These are phyloP conservation scores for Thuidium tamariscinum DNA, from an alignment of 225 moss, liverwort and hornwort genomes.

Conservation along the genomic window DNA sequence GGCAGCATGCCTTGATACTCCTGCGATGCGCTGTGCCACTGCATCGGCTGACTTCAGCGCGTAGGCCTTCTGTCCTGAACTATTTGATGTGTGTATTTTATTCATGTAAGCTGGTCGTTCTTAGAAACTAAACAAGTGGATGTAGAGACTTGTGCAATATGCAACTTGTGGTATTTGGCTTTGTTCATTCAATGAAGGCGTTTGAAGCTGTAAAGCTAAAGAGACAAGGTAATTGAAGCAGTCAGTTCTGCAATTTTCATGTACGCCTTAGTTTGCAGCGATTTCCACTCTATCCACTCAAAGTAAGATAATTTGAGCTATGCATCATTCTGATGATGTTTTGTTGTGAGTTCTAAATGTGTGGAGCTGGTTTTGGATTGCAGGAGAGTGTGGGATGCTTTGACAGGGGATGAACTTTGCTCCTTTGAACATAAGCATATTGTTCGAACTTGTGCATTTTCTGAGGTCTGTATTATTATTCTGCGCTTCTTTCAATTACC, in stretches of 20 bases:
- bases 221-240: not conserved
- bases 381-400: constrained; percentile 99
- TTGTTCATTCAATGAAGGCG: not conserved
- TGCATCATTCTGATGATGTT: not conserved
- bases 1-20: constrained; percentile 95
- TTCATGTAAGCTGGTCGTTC: not conserved
- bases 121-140: not conserved
- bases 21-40: constrained; percentile 89
- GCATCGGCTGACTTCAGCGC: constrained; percentile 99
- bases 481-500: not conserved
- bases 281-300: not conserved
- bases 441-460: constrained; percentile 98
- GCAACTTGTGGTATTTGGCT: not conserved
- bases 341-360: not conserved
- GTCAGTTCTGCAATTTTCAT: not conserved
- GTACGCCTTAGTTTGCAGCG: not conserved
- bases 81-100: not conserved
- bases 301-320: not conserved
- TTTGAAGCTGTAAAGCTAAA: not conserved
- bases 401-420: constrained; percentile 87
- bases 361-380: constrained; percentile 7
- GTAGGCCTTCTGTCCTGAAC: constrained; percentile 21
- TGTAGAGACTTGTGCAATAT: not conserved
- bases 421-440: constrained; percentile 99
- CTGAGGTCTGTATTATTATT: constrained; percentile 53